phyloP scores from a whole-genome alignment of 2,329 filamentous ascomycete species.

The Penicillium sp. region DNA sequence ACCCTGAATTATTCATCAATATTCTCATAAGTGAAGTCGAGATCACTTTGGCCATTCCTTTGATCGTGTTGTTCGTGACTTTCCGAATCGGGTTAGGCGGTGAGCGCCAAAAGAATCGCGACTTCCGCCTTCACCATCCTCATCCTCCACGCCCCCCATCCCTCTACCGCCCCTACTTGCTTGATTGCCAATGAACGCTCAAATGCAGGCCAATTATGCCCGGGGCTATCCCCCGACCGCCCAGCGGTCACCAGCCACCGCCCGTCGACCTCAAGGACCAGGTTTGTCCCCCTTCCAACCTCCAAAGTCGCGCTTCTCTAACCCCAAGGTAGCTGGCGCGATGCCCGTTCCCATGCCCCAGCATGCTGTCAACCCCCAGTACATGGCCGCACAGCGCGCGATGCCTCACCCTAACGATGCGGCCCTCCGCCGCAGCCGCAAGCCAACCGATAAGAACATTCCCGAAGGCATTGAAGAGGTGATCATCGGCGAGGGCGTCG shows the following conservation, averaged over 20 bases:
- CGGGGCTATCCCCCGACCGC: constrained; percentile 49
- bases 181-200: constrained; percentile 44
- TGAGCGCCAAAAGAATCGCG: constrained; percentile 46
- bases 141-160: constrained; percentile 30
- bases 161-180: constrained; percentile 22
- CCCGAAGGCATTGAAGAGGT: constrained; percentile 87
- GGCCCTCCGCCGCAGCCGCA: constrained; percentile 80
- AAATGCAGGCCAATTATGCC: constrained; percentile 51
- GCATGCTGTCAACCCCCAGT: constrained; percentile 47
- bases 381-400: constrained; percentile 45
- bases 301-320: constrained; percentile 23
- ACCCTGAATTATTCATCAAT: not conserved
- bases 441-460: constrained; percentile 93
- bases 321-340: constrained; percentile 31
- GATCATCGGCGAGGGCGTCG: constrained; percentile 79
- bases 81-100: constrained; percentile 45
- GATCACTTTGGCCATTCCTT: not conserved
- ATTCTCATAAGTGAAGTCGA: not conserved
- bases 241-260: constrained; percentile 51
- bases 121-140: constrained; percentile 34
- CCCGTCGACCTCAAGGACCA: constrained; percentile 48
- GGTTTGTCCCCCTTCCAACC: constrained; percentile 40
- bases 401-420: constrained; percentile 47
- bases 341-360: constrained; percentile 47
- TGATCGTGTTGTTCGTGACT: constrained; percentile 21